phyloP scores from a whole-genome alignment of 768 basidiomycete genomes.

The Wakefieldia striispora region DNA sequence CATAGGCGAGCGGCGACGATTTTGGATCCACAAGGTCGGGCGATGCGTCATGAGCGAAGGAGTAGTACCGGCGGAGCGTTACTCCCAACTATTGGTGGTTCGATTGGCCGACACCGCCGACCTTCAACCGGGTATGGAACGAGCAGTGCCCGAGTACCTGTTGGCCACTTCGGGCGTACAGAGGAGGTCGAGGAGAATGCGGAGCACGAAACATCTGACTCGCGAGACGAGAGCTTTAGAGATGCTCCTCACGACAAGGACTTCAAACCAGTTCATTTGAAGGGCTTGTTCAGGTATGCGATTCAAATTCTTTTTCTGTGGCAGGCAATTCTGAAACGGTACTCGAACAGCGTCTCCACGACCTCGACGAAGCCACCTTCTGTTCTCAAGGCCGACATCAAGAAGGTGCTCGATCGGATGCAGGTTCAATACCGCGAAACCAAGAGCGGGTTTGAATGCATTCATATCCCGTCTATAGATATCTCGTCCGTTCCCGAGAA shows the following conservation, averaged over 20 bases:
- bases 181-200: constrained; percentile 48
- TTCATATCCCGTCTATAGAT: constrained; percentile 93
- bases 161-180: constrained; percentile 50
- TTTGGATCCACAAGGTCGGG: constrained; percentile 63
- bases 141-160: constrained; percentile 28
- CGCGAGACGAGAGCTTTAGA: constrained; percentile 43
- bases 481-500: constrained; percentile 63
- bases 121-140: constrained; percentile 65
- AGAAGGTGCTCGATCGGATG: constrained; percentile 86
- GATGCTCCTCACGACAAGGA: constrained; percentile 64
- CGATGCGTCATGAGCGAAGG: constrained; percentile 66
- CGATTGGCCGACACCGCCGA: constrained; percentile 65
- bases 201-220: constrained; percentile 37
- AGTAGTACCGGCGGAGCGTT: constrained; percentile 74
- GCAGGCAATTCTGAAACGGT: constrained; percentile 1
- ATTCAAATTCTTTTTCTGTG: not conserved
- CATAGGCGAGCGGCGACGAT: constrained; percentile 80
- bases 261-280: constrained; percentile 92
- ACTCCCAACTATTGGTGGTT: constrained; percentile 45
- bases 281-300: constrained; percentile 86
- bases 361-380: constrained; percentile 87
- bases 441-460: constrained; percentile 92
- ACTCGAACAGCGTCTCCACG: constrained; percentile 74
- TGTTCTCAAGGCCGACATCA: constrained; percentile 81
- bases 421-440: constrained; percentile 93